Evolutionary conservation across 1,284 basidiomycete genomes (phyloP).

Genomic region (Rhizoctonia solani): DNA sequence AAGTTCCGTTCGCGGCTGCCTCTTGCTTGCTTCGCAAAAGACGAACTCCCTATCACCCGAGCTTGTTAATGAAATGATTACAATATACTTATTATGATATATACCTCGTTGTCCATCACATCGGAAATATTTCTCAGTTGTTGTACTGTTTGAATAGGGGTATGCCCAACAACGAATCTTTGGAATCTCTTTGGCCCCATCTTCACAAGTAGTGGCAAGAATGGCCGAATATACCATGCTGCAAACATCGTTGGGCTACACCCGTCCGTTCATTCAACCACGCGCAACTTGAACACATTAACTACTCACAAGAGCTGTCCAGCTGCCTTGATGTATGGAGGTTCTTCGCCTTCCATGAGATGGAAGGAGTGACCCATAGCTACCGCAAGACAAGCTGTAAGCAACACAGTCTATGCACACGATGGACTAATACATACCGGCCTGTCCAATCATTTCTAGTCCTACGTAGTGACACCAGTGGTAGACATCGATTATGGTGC

Average conservation of each 20-base stretch:
- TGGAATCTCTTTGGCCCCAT: neutral
- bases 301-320: slow-evolving; percentile 46
- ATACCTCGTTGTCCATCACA: neutral
- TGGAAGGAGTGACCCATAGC: neutral
- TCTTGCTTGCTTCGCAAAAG: neutral
- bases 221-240: neutral
- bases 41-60: neutral
- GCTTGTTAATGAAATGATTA: neutral
- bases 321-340: neutral
- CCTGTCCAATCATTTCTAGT: slow-evolving; percentile 56
- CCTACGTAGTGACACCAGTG: slow-evolving; percentile 57
- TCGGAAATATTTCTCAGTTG: neutral
- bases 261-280: neutral
- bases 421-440: slow-evolving; percentile 40
- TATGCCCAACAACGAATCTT: neutral
- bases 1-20: neutral
- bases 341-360: neutral
- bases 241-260: neutral
- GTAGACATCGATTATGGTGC: slow-evolving; percentile 52
- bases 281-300: slow-evolving; percentile 42
- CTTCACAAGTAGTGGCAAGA: neutral
- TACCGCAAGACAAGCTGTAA: slow-evolving; percentile 56
- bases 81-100: neutral
- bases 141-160: neutral
- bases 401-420: slow-evolving; percentile 39